Evolutionary conservation across 2,329 filamentous ascomycete species (phyloP).

Genomic region (Penicillium concentricum): DNA sequence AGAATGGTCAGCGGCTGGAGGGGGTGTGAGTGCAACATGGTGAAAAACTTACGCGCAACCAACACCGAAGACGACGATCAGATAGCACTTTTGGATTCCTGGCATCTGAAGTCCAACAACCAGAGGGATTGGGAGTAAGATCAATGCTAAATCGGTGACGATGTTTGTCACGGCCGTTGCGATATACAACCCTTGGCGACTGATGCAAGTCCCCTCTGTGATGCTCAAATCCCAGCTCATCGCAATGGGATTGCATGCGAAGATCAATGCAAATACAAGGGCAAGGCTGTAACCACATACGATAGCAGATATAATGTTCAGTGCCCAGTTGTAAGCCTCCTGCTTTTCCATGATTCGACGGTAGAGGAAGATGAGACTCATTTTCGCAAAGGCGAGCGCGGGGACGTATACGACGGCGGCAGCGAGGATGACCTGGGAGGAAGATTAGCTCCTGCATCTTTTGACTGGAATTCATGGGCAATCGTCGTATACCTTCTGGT

Average conservation of each 20-base stretch:
- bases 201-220: conserved; percentile 15
- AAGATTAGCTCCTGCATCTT: neutral
- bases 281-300: conserved; percentile 21
- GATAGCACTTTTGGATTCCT: conserved; percentile 19
- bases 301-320: conserved; percentile 17
- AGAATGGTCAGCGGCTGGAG: neutral
- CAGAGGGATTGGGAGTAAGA: conserved; percentile 21
- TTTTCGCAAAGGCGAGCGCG: conserved; percentile 24
- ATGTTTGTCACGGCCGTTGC: conserved; percentile 21
- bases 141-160: conserved; percentile 20
- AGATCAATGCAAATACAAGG: conserved; percentile 19
- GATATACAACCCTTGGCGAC: conserved; percentile 14
- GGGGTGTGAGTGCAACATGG: no score
- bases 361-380: conserved; percentile 26
- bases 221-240: conserved; percentile 18
- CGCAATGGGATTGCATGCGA: conserved; percentile 16
- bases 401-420: conserved; percentile 24
- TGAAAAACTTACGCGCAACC: conserved; percentile 23
- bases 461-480: neutral
- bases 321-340: conserved; percentile 8
- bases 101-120: conserved; percentile 22
- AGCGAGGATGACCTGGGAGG: conserved; percentile 14
- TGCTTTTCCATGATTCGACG: conserved; percentile 20
- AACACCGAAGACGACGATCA: conserved; percentile 22
- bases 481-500: conserved; percentile 17